Evolutionary conservation across 2,329 filamentous ascomycete species (phyloP).

Genomic region (Anisogramma anomala): DNA sequence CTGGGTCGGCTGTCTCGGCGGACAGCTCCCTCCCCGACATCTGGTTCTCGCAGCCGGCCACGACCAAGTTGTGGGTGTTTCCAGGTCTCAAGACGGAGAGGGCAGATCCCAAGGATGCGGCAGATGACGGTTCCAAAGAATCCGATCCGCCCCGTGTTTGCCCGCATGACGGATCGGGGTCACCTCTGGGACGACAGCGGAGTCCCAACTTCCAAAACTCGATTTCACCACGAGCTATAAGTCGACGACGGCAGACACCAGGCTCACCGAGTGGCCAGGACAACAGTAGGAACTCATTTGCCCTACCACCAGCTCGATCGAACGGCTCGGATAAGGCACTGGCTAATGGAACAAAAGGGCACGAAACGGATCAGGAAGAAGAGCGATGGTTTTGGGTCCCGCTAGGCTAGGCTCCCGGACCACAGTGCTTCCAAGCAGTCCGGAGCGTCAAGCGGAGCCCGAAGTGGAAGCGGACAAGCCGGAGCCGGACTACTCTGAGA

Average conservation of each 20-base stretch:
- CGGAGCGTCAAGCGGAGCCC: neutral
- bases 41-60: slow-evolving; percentile 9
- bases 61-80: neutral
- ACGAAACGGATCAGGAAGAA: neutral
- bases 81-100: slow-evolving; percentile 6
- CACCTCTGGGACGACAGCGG: neutral
- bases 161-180: neutral
- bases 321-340: neutral
- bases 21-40: slow-evolving; percentile 10
- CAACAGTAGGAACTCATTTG: neutral
- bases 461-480: neutral
- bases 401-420: too few relatives aligned
- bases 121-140: neutral
- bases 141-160: neutral
- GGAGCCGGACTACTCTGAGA: slow-evolving; percentile 2
- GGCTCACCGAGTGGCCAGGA: neutral
- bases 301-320: neutral
- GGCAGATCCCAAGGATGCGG: neutral
- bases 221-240: slow-evolving; percentile 7
- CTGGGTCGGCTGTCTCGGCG: slow-evolving; percentile 4
- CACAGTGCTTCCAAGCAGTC: too few relatives aligned
- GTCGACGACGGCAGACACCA: neutral
- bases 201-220: slow-evolving; percentile 6
- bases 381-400: neutral
- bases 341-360: neutral